Base-by-base conservation (phyloP, 2,329 filamentous ascomycete genomes). In the Alternaria alternata region DNA sequence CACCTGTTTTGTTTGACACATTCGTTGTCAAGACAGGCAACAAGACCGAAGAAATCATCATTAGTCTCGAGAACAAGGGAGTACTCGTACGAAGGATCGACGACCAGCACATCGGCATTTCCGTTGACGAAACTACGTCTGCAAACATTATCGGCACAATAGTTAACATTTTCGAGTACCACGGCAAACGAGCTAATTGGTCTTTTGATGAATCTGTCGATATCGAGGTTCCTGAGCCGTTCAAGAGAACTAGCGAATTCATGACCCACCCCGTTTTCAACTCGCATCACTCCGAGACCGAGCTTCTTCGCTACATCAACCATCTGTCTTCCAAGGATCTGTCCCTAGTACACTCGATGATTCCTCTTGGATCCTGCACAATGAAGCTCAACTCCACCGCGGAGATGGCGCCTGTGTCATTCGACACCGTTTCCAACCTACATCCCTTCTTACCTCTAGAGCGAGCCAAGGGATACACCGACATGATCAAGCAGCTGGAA, bases 341-440 rank as follows among this genome's bases (percentile, higher is more conserved):
- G 14, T 97, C 94, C 1, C 85, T 97, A 5, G 92, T 94, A 2
- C 94, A 98, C 81, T 97, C 94, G 16, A 98, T 98, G 94, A 98
- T 98, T 62, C 93, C 94, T 3, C 87, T 98, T 1, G 94, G 94
- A 20, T 97, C 94, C 1, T 98, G 94, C 84, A 98, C 94, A 14
- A 98, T 98, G 94, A 98, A 98, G 84, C 88, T 97, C 54, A 97
- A 97, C 78, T 92, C 91, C 42, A 95, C 94, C 3, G 92, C 92
- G 0, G 93, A 97, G 82, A 97, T 98, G 94, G 86, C 91, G 16
- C 91, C 94, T 7, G 86, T 97, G 56, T 91, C 91, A 1, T 90
- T 89, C 80, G 88, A 89, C 1, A 87, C 89, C 51, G 92, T 94
- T 73, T 86, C 91, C 42, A 88, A 90, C 62, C 84, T 96, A 34